Base-by-base conservation (phyloP, 768 basidiomycete genomes). In the Dictyophora rubrovolvata region DNA sequence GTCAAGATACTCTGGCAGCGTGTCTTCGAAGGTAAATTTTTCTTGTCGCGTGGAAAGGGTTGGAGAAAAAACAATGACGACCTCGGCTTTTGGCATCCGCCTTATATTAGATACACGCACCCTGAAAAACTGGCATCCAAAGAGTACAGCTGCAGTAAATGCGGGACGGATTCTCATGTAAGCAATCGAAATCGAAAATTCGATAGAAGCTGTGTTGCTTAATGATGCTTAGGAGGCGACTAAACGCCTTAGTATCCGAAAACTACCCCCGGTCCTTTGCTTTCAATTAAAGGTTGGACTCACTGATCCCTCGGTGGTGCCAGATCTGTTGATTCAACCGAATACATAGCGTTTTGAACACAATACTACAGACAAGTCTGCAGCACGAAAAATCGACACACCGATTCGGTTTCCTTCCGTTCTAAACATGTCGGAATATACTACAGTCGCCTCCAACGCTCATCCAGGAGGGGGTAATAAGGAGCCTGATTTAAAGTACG, bases 401-500 rank as follows among this genome's bases (percentile, higher is more conserved):
- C 81, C 78, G 20, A 84, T 97, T 56, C 82, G 83, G 5, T 91
- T 95, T 67, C 92, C 94, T 1, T 82, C 86, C 2, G 77, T 77
- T 46, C 76, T 96, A 50, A 89, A 94, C 69, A 93, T 97, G 93
- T 82, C 83, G 5, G 86, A 89, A 0, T 97, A 83, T 70, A 91
- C 89, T 53, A 85, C 88, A 1, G 71, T 82, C 28, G 78, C 71
- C 9, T 50, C 69, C 70, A 17, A n/a, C 18, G 16, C 9, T 23
- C 34, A n/a, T 37, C 20, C 28, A 35, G 50, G 21, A n/a, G 18
- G 14, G n/a, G n/a, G n/a, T 2, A 48, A 22, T 48, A 18, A 23
- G 16, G 22, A 20, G 16, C 33, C 12, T 55, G 35, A 20, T 12
- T 16, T 20, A 51, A 51, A 20, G 28, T 51, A 51, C 16, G 21